Percentiles rank a stretch among this genome's conserved stretches.
Evolutionary conservation across 345 rosid genomes (phyloP).

Genomic region (Corchorus capsularis): DNA sequence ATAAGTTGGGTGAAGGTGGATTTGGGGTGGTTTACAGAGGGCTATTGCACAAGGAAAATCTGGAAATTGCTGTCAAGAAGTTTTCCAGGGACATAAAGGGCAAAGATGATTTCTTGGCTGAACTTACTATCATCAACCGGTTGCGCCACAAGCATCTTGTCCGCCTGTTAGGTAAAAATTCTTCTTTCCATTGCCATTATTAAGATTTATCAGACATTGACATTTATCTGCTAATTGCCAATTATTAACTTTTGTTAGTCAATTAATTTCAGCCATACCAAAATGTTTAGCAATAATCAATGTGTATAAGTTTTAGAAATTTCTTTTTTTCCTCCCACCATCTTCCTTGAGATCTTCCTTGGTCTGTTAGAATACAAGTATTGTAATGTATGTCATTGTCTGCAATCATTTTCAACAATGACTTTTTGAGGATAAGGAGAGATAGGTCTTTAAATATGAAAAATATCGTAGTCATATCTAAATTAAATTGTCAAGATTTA

Average conservation of each 20-base stretch:
- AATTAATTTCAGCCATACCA: not conserved
- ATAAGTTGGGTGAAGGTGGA: slow-evolving; percentile 61
- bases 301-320: not conserved
- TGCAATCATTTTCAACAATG: not conserved
- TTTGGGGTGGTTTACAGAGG: slow-evolving; percentile 59
- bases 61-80: slow-evolving; percentile 54
- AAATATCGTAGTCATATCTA: not conserved
- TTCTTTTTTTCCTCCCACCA: too few relatives aligned
- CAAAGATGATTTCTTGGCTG: slow-evolving; percentile 58
- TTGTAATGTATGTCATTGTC: too few relatives aligned
- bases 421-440: not conserved
- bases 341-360: not conserved
- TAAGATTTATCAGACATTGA: not conserved
- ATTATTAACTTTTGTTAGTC: not conserved
- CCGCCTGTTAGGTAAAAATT: slow-evolving; percentile 46
- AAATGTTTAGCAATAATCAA: not conserved
- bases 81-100: slow-evolving; percentile 47
- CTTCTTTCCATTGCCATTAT: not conserved
- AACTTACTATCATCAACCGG: slow-evolving; percentile 62
- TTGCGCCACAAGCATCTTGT: slow-evolving; percentile 66
- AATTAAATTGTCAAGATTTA: not conserved
- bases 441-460: not conserved
- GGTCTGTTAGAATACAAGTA: not conserved
- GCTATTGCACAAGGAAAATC: slow-evolving; percentile 40
- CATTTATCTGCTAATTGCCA: not conserved